Conservation (phyloP, 306 rosid genomes). For the Canavalia gladiata region DNA sequence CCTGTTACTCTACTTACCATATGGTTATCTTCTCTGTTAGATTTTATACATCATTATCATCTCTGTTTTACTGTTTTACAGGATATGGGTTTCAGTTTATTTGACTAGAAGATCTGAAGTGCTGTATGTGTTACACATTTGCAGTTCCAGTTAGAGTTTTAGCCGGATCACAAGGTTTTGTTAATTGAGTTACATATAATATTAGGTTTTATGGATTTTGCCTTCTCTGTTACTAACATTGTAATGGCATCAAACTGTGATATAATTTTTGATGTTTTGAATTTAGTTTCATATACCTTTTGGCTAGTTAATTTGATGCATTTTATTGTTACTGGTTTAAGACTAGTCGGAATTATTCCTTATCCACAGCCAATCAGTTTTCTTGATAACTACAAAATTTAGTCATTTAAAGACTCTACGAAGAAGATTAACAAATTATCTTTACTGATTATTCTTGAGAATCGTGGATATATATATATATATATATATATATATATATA, state of each 20-base stretch:
- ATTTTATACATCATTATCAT: background rate
- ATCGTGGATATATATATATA: too few species aligned
- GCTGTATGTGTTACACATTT: constrained; percentile 1
- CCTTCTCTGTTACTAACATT: constrained; percentile 34
- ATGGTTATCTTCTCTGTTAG: too few species aligned
- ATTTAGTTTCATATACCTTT: constrained; percentile 17
- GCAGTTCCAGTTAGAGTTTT: constrained; percentile 21
- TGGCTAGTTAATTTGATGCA: background rate
- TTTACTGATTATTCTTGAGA: too few species aligned
- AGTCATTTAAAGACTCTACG: background rate
- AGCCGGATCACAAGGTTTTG: constrained; percentile 44
- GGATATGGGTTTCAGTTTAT: constrained; percentile 85
- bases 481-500: too few species aligned
- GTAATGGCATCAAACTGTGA: constrained; percentile 18
- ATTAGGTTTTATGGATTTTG: constrained; percentile 45
- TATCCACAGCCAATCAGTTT: too few species aligned
- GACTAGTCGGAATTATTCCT: background rate
- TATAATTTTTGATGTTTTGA: constrained; percentile 19
- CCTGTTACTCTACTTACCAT: too few species aligned
- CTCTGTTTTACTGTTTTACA: constrained; percentile 41
- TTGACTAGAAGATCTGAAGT: constrained; percentile 53
- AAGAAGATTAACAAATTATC: background rate
- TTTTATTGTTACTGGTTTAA: background rate
- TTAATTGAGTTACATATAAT: constrained; percentile 33
- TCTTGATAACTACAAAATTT: background rate